Conservation (phyloP, 306 rosid species). For the Cyclanthera cordifolia region DNA sequence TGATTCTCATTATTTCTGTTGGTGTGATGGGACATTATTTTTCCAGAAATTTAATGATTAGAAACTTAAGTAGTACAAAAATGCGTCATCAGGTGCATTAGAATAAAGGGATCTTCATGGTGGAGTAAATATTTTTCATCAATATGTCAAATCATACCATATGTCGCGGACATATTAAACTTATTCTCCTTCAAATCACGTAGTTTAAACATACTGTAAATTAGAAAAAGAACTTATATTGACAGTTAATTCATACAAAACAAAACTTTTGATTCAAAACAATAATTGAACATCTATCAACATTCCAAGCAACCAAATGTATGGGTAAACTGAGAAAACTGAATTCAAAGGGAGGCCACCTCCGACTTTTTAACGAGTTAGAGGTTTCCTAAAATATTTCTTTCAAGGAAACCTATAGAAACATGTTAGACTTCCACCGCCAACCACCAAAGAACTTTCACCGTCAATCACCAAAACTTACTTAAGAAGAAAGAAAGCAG, state of each 20-base stretch:
- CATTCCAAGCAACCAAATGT: neutral
- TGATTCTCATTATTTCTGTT: neutral
- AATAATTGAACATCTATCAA: neutral
- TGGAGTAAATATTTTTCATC: neutral
- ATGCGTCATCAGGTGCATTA: neutral
- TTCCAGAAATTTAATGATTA: neutral
- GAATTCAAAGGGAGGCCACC: neutral
- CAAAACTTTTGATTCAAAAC: neutral
- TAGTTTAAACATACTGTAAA: neutral
- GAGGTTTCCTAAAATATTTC: neutral
- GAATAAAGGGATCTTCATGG: neutral
- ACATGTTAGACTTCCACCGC: too few species aligned
- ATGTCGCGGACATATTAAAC: neutral
- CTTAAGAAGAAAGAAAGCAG: too few species aligned
- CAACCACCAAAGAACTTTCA: too few species aligned
- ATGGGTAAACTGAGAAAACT: neutral
- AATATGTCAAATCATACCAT: neutral
- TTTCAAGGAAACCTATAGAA: neutral
- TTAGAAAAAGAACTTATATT: neutral
- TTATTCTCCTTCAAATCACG: neutral
- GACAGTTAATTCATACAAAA: neutral
- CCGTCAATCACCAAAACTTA: too few species aligned
- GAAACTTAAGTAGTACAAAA: neutral
- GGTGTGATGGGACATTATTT: neutral
- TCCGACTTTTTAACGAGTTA: neutral